Evolutionary conservation across 306 rosid genomes (phyloP).

Genomic region (Cotoneaster glaucophyllus): DNA sequence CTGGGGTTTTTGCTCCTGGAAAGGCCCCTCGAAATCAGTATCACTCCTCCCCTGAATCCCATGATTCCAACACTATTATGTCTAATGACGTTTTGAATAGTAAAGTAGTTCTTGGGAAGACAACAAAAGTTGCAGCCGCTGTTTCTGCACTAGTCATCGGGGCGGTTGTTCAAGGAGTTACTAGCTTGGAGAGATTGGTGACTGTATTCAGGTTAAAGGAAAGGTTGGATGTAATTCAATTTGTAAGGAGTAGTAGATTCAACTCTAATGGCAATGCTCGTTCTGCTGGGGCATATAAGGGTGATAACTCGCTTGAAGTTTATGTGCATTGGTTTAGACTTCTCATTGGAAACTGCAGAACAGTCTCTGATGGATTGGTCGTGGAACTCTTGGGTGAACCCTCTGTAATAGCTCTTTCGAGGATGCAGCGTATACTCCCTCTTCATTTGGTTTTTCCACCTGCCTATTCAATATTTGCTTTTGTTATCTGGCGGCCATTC

Average conservation of each 20-base stretch:
- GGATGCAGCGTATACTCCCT: slow-evolving; percentile 95
- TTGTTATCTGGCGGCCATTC: slow-evolving; percentile 67
- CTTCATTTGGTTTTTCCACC: slow-evolving; percentile 76
- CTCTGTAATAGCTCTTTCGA: slow-evolving; percentile 68
- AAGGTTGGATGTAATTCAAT: slow-evolving; percentile 77
- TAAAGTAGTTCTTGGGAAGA: slow-evolving; percentile 40
- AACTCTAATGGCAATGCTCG: slow-evolving; percentile 89
- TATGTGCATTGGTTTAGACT: slow-evolving; percentile 90
- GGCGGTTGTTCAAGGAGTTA: slow-evolving; percentile 73
- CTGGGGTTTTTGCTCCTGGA: slow-evolving; percentile 64
- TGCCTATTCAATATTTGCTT: slow-evolving; percentile 84
- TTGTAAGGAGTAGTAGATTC: slow-evolving; percentile 66
- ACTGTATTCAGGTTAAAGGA: slow-evolving; percentile 78
- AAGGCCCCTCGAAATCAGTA: slow-evolving; percentile 79
- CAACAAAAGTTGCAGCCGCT: slow-evolving; percentile 76
- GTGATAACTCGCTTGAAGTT: slow-evolving; percentile 63
- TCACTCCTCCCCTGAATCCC: slow-evolving; percentile 71
- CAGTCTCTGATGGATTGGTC: slow-evolving; percentile 68
- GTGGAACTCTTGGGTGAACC: slow-evolving; percentile 91
- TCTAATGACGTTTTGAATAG: slow-evolving; percentile 46
- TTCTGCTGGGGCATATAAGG: slow-evolving; percentile 58
- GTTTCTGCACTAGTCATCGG: slow-evolving; percentile 84
- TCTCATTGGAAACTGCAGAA: slow-evolving; percentile 88
- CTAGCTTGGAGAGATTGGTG: slow-evolving; percentile 89
- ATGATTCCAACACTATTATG: slow-evolving; percentile 41